Base-by-base conservation (phyloP, 1,284 basidiomycete species). In the Albatrellus sp. region DNA sequence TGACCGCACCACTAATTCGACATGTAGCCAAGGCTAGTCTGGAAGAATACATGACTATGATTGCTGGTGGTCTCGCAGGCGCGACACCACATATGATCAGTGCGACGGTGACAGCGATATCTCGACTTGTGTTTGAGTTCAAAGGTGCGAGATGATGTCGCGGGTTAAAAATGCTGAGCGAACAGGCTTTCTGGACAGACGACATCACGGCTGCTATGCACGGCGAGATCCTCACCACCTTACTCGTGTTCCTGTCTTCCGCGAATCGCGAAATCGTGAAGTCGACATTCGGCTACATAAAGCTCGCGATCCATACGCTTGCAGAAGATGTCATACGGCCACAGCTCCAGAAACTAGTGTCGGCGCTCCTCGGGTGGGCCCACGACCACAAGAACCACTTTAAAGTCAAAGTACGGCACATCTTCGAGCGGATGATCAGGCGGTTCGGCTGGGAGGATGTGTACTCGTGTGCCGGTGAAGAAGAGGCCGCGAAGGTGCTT, bases 321-420 rank as follows among this genome's bases (percentile, higher is more conserved):
- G 73, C 89, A 0, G 56, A 69, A 0, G 73, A 82, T 4, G 61
- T 90, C 40, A 69, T 98, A 39, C 75, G 75, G 20, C 80, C 82
- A 0, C 82, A 93, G 56, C 70, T 98, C 11, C 69, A 72, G 24
- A 69, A 72, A 14, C 71, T 98, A 11, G 88, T 98, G 0, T 88
- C 90, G 0, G 86, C 84, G 0, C 72, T 99, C 13, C 70, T 98
- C 19, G 73, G 72, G 45, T 96, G 94, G 91, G 90, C 90, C 5
- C 89, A 94, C 57, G 92, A 97, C 60, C 93, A 98, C 68, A 94
- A 94, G 62, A 97, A 98, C 59, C 94, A 98, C 62, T 98, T 99
- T 77, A 98, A 98, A 63, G 73, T 77, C 45, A 98, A 97, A 67
- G 90, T 97, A 11, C 78, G 91, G 38, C 93, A 98, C 63, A 92